These are phyloP conservation scores for Anacardium occidentale DNA, from an alignment of 345 rosid species.

Conservation along the genomic window DNA sequence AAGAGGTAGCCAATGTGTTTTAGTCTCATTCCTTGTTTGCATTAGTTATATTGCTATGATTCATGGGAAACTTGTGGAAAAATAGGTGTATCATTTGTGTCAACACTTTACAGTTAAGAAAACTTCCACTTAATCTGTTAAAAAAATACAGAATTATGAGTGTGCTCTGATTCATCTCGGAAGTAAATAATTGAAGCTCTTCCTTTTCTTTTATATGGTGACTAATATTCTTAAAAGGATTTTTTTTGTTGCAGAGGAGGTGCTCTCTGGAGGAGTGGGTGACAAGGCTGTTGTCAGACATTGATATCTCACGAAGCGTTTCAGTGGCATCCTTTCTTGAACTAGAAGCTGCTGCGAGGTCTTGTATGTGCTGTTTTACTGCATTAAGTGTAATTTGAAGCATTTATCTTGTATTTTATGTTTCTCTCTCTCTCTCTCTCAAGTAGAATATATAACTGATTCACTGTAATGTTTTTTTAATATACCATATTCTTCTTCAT, in stretches of 20 bases:
- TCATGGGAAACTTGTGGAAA: background rate
- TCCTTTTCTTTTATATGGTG: background rate
- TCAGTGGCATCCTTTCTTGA: slow-evolving; percentile 94
- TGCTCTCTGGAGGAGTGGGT: slow-evolving; percentile 96
- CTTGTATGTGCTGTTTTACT: slow-evolving; percentile 64
- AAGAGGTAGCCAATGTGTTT: slow-evolving; percentile 67
- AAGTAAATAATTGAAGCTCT: background rate
- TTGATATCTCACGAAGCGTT: slow-evolving; percentile 88
- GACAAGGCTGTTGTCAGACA: slow-evolving; percentile 86
- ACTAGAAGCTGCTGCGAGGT: slow-evolving; percentile 95
- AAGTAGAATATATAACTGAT: slow-evolving; percentile 5
- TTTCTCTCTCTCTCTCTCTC: background rate
- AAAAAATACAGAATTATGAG: background rate
- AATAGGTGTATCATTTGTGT: background rate
- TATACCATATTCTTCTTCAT: background rate
- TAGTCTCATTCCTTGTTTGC: background rate
- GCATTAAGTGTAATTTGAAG: slow-evolving; percentile 24
- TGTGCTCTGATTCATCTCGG: background rate
- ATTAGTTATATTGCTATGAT: background rate
- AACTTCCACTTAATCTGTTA: slow-evolving; percentile 4
- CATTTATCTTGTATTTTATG: background rate
- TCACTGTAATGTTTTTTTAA: background rate
- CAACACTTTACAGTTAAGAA: background rate
- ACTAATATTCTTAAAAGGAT: slow-evolving; percentile 45
- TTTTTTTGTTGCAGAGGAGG: slow-evolving; percentile 80